Conservation (phyloP, 208 protist genomes). For the Crithidia expoeki region DNA sequence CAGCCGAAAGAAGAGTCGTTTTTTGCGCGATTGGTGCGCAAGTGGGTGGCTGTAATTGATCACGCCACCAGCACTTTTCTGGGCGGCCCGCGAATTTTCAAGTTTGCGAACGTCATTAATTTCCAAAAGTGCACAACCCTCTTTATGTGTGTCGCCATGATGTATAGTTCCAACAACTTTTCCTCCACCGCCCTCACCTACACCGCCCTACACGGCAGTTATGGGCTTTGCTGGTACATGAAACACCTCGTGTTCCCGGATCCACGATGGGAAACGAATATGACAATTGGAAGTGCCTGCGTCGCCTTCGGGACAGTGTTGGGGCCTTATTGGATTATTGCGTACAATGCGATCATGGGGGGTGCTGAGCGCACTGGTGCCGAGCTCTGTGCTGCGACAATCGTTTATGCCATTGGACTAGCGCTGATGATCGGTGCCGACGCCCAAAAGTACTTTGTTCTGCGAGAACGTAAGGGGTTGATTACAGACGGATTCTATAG, state of each 20-base stretch:
- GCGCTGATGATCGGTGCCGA: constrained; percentile 79
- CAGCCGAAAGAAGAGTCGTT: constrained; percentile 18
- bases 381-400: constrained; percentile 50
- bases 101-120: constrained; percentile 80
- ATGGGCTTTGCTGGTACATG: constrained; percentile 89
- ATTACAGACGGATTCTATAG: constrained; percentile 88
- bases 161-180: constrained; percentile 71
- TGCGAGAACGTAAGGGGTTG: constrained; percentile 63
- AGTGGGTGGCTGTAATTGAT: constrained; percentile 64
- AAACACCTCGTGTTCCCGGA: constrained; percentile 87
- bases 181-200: constrained; percentile 83
- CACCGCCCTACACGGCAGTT: constrained; percentile 86
- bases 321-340: constrained; percentile 85
- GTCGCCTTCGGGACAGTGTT: constrained; percentile 48
- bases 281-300: constrained; percentile 68
- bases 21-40: constrained; percentile 24
- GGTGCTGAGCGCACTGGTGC: constrained; percentile 47
- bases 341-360: constrained; percentile 75
- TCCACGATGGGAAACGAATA: constrained; percentile 71
- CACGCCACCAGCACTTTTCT: constrained; percentile 50
- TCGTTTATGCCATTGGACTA: constrained; percentile 72
- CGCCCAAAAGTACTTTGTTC: constrained; percentile 85
- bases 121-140: constrained; percentile 82
- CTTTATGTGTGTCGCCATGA: constrained; percentile 68
- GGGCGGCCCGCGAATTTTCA: constrained; percentile 65